phyloP scores from a whole-genome alignment of 179 eudicot species.

The Corrigiola litoralis region DNA sequence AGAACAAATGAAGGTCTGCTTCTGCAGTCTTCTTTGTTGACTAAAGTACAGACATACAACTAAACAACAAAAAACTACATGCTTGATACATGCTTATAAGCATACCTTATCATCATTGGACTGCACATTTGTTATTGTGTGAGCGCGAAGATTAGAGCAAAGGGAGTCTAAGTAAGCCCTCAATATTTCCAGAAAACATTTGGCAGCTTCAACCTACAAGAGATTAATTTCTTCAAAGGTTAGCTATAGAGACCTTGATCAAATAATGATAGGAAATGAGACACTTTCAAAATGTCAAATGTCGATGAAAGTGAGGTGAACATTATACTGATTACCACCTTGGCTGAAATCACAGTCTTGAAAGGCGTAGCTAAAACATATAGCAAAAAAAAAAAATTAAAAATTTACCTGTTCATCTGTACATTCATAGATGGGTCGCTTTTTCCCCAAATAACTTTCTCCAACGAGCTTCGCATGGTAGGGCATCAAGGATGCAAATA shows the following conservation, averaged over 20 bases:
- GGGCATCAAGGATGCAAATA: constrained; percentile 56
- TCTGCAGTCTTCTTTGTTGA: no score
- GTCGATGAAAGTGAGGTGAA: not conserved
- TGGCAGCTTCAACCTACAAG: constrained; percentile 82
- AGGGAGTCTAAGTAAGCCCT: constrained; percentile 73
- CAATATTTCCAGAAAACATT: constrained; percentile 60
- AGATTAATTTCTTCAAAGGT: not conserved
- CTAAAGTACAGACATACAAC: no score
- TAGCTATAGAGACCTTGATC: not conserved
- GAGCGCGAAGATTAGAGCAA: constrained; percentile 89
- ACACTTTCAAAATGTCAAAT: not conserved
- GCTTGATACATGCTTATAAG: not conserved
- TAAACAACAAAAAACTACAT: not conserved
- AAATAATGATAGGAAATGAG: not conserved
- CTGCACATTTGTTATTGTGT: constrained; percentile 91
- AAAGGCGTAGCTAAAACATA: not conserved
- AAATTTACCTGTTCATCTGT: constrained; percentile 71
- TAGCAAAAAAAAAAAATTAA: not conserved
- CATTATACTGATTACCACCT: not conserved
- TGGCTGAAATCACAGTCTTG: not conserved
- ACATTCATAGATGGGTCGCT: constrained; percentile 69
- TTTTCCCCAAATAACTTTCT: constrained; percentile 78
- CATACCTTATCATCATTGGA: constrained; percentile 94
- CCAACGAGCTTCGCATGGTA: constrained; percentile 85
- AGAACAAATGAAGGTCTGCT: no score